Evolutionary conservation across 345 rosid species (phyloP).

Genomic region (Pugionium cornutum): DNA sequence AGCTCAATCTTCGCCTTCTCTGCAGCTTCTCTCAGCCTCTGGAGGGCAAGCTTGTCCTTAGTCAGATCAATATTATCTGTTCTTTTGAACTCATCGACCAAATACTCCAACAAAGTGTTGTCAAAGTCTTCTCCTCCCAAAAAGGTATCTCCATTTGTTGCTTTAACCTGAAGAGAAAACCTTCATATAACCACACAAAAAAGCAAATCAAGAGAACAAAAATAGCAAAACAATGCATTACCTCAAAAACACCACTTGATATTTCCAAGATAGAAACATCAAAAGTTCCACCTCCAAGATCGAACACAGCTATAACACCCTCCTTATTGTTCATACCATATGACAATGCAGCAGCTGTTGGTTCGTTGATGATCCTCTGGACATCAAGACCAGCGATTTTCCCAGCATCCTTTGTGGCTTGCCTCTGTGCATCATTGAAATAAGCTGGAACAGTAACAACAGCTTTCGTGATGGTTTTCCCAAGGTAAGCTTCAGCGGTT

Average conservation of each 20-base stretch:
- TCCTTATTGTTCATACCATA: constrained; percentile 54
- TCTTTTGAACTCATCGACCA: constrained; percentile 47
- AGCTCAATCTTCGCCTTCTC: constrained; percentile 56
- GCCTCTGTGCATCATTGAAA: constrained; percentile 56
- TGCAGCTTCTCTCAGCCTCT: constrained; percentile 54
- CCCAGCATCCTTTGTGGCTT: constrained; percentile 61
- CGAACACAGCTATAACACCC: constrained; percentile 53
- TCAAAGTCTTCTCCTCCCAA: constrained; percentile 62
- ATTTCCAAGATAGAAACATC: constrained; percentile 54
- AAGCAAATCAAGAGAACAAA: neutral
- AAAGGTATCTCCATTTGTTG: constrained; percentile 56
- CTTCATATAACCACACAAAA: neutral
- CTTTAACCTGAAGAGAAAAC: constrained; percentile 43
- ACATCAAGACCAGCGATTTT: constrained; percentile 56
- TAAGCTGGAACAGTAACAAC: constrained; percentile 50
- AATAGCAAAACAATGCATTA: constrained; percentile 20
- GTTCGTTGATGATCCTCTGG: constrained; percentile 54
- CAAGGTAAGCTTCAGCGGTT: constrained; percentile 38
- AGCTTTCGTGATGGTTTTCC: constrained; percentile 48
- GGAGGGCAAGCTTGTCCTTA: constrained; percentile 53
- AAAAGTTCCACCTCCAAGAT: constrained; percentile 57
- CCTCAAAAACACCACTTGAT: constrained; percentile 59
- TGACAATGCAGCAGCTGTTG: constrained; percentile 54
- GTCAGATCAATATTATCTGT: constrained; percentile 46
- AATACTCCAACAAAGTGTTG: constrained; percentile 46